A percentile compares a stretch with the other conserved stretches of the same genome.
These are phyloP conservation scores for Naganishia friedmannii DNA, from an alignment of 768 basidiomycete species.

Conservation along the genomic window DNA sequence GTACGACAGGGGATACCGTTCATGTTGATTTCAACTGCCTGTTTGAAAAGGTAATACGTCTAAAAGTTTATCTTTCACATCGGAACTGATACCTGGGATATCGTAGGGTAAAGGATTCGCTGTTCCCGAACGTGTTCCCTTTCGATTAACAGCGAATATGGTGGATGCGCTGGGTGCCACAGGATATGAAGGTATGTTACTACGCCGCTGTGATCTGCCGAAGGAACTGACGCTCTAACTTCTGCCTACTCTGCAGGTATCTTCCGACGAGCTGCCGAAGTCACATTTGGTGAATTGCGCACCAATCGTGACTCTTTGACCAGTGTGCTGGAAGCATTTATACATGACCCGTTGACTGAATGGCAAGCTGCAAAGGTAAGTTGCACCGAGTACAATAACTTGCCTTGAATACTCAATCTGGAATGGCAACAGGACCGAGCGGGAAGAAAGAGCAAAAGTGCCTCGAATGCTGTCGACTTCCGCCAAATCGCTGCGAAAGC, in stretches of 20 bases:
- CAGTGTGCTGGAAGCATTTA: conserved; percentile 93
- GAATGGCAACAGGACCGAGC: conserved; percentile 3
- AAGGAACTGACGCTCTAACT: neutral
- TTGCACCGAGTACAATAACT: neutral
- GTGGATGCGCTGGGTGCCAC: conserved; percentile 89
- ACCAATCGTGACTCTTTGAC: conserved; percentile 89
- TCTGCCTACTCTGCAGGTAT: conserved; percentile 54
- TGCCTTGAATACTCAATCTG: neutral
- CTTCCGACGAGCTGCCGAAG: conserved; percentile 85
- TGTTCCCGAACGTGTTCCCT: conserved; percentile 86
- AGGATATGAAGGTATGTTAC: conserved; percentile 67
- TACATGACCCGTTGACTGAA: conserved; percentile 94
- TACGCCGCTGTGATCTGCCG: too few relatives aligned
- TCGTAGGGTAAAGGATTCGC: conserved; percentile 73
- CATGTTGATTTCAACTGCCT: conserved; percentile 98
- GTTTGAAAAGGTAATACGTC: conserved; percentile 75
- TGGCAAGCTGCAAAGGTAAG: conserved; percentile 62
- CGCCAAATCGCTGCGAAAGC: conserved; percentile 65
- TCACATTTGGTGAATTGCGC: conserved; percentile 79
- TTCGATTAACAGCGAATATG: conserved; percentile 88
- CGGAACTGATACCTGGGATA: neutral
- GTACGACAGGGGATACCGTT: conserved; percentile 79
- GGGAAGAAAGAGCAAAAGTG: conserved; percentile 17
- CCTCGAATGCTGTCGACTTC: conserved; percentile 3
- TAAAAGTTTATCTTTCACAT: neutral